Evolutionary conservation across 2,329 filamentous ascomycete species (phyloP).

Genomic region (Tolypocladium amazonense): DNA sequence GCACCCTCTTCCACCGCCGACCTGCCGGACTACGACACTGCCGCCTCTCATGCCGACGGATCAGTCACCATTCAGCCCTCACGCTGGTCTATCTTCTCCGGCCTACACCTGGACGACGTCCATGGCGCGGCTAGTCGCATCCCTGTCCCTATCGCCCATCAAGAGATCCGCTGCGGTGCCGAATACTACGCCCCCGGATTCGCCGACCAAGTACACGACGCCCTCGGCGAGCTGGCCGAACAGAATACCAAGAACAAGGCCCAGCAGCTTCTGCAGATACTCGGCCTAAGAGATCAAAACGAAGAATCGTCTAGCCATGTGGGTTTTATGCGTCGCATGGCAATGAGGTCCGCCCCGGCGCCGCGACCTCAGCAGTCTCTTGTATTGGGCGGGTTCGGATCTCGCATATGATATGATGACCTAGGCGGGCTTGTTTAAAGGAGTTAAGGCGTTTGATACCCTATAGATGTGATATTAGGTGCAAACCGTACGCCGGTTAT

Average conservation of each 20-base stretch:
- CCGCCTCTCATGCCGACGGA: slow-evolving; percentile 19
- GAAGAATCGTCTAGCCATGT: not conserved
- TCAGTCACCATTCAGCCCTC: slow-evolving; percentile 6
- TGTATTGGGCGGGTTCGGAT: not conserved
- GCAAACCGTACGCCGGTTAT: not conserved
- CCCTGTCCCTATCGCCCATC: slow-evolving; percentile 6
- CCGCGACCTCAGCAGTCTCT: not conserved
- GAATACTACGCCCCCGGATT: slow-evolving; percentile 6
- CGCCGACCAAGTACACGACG: slow-evolving; percentile 1
- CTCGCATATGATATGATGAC: no score
- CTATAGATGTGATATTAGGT: not conserved
- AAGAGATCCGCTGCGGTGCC: slow-evolving; percentile 5
- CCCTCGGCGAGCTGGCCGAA: slow-evolving; percentile 3
- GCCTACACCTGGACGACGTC: slow-evolving; percentile 7
- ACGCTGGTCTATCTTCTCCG: slow-evolving; percentile 7
- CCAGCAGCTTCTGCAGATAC: slow-evolving; percentile 1
- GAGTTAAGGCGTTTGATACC: not conserved
- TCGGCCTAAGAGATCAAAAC: not conserved
- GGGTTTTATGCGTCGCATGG: not conserved
- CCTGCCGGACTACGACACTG: slow-evolving; percentile 7
- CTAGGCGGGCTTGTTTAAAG: not conserved
- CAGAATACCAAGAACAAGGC: not conserved
- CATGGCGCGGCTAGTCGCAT: slow-evolving; percentile 3
- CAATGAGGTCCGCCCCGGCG: not conserved
- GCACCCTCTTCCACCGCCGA: slow-evolving; percentile 1